These are phyloP conservation scores for Chalciporus piperatoides DNA, from an alignment of 1,284 basidiomycete genomes.

Conservation along the genomic window DNA sequence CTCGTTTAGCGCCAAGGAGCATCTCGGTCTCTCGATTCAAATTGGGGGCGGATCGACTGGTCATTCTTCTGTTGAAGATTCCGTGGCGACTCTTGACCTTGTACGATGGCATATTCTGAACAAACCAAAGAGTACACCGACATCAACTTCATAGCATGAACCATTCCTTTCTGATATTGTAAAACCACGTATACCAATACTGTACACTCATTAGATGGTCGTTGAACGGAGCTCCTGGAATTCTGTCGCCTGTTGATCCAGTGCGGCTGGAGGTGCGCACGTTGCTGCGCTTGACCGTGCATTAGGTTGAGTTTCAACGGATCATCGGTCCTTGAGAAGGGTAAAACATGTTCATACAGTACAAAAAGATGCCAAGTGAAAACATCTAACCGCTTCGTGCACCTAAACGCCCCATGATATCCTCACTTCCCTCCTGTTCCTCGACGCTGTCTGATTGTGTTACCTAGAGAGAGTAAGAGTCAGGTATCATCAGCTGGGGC, in stretches of 20 bases:
- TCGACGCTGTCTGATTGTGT: constrained; percentile 78
- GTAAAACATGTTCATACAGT: constrained; percentile 12
- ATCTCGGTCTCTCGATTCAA: constrained; percentile 76
- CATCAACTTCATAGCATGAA: constrained; percentile 16
- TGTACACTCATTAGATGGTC: background rate
- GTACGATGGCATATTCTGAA: constrained; percentile 72
- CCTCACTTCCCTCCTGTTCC: constrained; percentile 78
- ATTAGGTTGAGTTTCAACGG: constrained; percentile 18
- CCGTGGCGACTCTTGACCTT: constrained; percentile 78
- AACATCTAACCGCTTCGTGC: constrained; percentile 56
- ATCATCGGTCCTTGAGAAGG: constrained; percentile 28
- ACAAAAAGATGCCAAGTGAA: constrained; percentile 3
- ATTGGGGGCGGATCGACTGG: constrained; percentile 66
- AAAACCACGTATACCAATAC: background rate
- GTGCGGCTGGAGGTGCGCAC: no score
- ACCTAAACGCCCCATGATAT: constrained; percentile 70
- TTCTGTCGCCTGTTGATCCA: no score
- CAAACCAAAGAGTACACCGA: constrained; percentile 34
- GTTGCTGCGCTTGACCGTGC: background rate
- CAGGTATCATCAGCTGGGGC: background rate
- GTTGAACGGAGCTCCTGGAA: background rate
- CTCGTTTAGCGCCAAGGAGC: constrained; percentile 64
- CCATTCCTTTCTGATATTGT: background rate
- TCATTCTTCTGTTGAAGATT: constrained; percentile 85
- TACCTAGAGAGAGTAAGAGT: constrained; percentile 44